These are phyloP conservation scores for Blepharisma stoltei DNA, from an alignment of 73 alveolate genomes.

Conservation along the genomic window DNA sequence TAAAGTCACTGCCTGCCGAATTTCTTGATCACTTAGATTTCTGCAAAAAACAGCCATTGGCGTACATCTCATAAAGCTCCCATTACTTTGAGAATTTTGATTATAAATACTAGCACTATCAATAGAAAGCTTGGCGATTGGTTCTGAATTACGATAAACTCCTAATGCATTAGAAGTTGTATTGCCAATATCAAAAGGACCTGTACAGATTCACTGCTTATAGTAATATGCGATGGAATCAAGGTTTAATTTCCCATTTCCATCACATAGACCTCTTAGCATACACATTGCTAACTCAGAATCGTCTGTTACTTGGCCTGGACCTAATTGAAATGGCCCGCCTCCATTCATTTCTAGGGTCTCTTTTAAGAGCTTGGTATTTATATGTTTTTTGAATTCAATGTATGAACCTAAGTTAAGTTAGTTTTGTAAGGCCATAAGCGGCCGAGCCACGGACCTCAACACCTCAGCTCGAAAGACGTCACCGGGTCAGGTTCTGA, in stretches of 20 bases:
- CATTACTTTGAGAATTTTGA: slow-evolving; percentile 44
- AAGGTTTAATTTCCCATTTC: slow-evolving; percentile 36
- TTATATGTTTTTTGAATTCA: background rate
- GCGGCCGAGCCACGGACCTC: too few species aligned
- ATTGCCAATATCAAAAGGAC: slow-evolving; percentile 72
- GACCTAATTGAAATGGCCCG: slow-evolving; percentile 30
- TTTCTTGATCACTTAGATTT: slow-evolving; percentile 31
- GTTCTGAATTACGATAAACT: too few species aligned
- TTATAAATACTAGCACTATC: too few species aligned
- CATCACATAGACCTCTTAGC: slow-evolving; percentile 51
- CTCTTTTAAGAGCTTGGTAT: background rate
- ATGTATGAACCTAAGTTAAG: slow-evolving; percentile 35
- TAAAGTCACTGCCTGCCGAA: slow-evolving; percentile 22
- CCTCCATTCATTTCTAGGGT: slow-evolving; percentile 37
- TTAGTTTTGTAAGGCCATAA: too few species aligned
- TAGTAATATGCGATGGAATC: slow-evolving; percentile 49
- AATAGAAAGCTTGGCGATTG: too few species aligned
- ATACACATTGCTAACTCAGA: slow-evolving; percentile 74
- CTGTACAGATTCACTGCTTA: slow-evolving; percentile 48
- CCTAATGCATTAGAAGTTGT: slow-evolving; percentile 54
- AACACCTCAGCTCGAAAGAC: slow-evolving; percentile 62
- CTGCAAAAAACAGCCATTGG: slow-evolving; percentile 58
- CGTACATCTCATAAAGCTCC: slow-evolving; percentile 55
- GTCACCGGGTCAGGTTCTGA: slow-evolving; percentile 29
- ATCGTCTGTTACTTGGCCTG: slow-evolving; percentile 81